Base-by-base conservation (phyloP, 2,329 filamentous ascomycete species). In the Zasmidium angulare region DNA sequence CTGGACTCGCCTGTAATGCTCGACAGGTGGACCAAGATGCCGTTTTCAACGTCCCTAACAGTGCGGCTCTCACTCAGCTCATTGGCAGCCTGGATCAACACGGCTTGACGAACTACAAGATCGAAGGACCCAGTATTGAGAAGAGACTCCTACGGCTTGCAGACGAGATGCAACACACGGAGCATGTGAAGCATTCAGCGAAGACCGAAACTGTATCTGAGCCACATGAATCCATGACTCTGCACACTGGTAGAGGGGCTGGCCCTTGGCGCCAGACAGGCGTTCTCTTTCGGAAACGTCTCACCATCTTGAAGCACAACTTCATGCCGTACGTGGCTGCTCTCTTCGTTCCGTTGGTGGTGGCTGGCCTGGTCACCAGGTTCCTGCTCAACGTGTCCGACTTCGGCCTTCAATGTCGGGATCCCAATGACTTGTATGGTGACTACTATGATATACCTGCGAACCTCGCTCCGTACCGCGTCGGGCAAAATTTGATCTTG, bases 111-210 rank as follows among this genome's bases (percentile, higher is more conserved):
- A 88, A 93, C 59, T 96, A 95, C 72, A 86, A 90, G 57, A 88
- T 96, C 65, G 89, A 89, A 17, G 90, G 91, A 0, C 92, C 92
- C 0, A 96, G 90, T 0, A 91, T 96, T 50, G 92, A 96, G 72
- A 91, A 96, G 67, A 91, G 96, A 0, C 96, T 96, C 74, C 77
- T 96, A 46, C 86, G 89, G 63, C 82, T 96, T 43, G 90, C 91
- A 0, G 90, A 93, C 70, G 91, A 96, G 89, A 63, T 63, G 62
- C 52, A 62, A 46, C 46, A 36, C 20, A 31, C 51, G 9, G 59
- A 61, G 36, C 29, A 36, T 20, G 2, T 47, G 26, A 51, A 53
- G 22, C 24, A 50, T 2, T 14, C 14, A 23, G 23, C 46, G 14
- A 50, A 50, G 43, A 48, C 26, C 22, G 55, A 46, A 21, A 52